Evolutionary conservation across 2,329 filamentous ascomycete species (phyloP).

Genomic region (Magnaporthiopsis incrustans): DNA sequence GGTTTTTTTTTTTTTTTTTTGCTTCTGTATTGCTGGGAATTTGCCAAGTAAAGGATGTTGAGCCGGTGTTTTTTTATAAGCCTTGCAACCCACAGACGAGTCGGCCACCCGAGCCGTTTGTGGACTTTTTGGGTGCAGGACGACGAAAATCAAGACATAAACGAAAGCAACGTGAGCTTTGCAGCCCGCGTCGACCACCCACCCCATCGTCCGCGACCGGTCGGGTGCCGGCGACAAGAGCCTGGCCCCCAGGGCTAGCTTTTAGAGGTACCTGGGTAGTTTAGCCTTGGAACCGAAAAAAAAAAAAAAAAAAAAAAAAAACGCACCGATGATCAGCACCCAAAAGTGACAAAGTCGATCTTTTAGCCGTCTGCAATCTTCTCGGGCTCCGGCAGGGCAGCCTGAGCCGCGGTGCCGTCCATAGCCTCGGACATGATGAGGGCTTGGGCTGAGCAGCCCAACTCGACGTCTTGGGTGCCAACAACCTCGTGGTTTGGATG

Average conservation of each 20-base stretch:
- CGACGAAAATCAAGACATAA: too few relatives aligned
- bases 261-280: too few relatives aligned
- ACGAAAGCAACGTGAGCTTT: too few relatives aligned
- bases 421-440: not conserved
- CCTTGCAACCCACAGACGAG: too few relatives aligned
- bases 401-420: not conserved
- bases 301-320: too few relatives aligned
- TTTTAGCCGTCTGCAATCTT: constrained; percentile 23
- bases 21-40: too few relatives aligned
- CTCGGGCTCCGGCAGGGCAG: not conserved
- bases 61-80: too few relatives aligned
- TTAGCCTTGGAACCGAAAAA: too few relatives aligned
- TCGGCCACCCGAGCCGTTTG: too few relatives aligned
- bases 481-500: not conserved
- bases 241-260: constrained; percentile 82
- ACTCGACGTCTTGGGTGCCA: not conserved
- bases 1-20: too few relatives aligned
- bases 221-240: constrained; percentile 63
- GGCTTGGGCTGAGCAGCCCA: not conserved
- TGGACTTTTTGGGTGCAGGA: too few relatives aligned
- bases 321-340: constrained; percentile 65
- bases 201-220: constrained; percentile 63
- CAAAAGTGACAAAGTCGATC: constrained; percentile 61
- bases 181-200: constrained; percentile 93
- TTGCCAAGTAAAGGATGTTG: too few relatives aligned